phyloP scores from a whole-genome alignment of 139 green algal species.

The Micromonas pusilla region DNA sequence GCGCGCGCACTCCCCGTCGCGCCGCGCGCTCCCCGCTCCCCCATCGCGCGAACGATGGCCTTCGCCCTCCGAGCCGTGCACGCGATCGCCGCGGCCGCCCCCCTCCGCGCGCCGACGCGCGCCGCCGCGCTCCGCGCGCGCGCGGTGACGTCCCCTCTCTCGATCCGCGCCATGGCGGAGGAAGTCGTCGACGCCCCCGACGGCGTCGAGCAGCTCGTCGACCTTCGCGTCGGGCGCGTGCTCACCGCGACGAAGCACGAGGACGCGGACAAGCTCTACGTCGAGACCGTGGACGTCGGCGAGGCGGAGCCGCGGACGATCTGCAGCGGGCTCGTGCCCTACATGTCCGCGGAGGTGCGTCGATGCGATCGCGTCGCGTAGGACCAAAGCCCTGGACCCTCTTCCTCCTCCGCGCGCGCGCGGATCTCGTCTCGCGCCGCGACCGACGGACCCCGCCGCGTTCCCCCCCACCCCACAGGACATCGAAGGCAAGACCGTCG shows the following conservation, averaged over 20 bases:
- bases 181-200: neutral
- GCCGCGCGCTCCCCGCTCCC: neutral
- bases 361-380: neutral
- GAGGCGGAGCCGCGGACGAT: conserved; percentile 74
- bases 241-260: neutral
- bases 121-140: no score
- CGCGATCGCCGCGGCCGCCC: neutral
- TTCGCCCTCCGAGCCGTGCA: neutral
- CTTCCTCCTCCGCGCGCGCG: no score
- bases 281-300: conserved; percentile 78
- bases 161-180: neutral
- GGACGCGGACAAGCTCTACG: conserved; percentile 45
- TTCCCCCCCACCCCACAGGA: no score
- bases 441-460: no score
- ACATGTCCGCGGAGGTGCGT: conserved; percentile 54
- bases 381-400: neutral
- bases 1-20: neutral
- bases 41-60: neutral
- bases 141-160: no score
- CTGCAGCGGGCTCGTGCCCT: conserved; percentile 71
- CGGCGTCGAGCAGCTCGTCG: conserved; percentile 12
- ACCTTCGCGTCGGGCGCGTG: conserved; percentile 22
- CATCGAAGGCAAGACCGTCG: conserved; percentile 52
- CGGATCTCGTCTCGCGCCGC: no score
- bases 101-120: neutral